These are phyloP conservation scores for Pleurozium schreberi DNA, from an alignment of 225 moss, liverwort and hornwort genomes.

Conservation along the genomic window DNA sequence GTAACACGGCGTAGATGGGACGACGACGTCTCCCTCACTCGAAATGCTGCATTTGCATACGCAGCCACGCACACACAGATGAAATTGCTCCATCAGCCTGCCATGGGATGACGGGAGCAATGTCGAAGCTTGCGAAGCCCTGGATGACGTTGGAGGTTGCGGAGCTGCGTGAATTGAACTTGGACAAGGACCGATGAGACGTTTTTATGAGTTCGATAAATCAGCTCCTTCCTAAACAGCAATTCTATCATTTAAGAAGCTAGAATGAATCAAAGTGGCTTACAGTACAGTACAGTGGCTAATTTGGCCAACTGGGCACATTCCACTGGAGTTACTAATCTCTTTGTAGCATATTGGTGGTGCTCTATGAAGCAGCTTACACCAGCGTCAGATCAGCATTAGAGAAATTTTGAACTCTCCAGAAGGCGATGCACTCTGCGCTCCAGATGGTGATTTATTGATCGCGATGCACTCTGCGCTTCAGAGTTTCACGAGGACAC, in stretches of 20 bases:
- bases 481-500: background rate
- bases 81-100: background rate
- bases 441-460: background rate
- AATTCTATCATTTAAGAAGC: background rate
- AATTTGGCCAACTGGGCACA: background rate
- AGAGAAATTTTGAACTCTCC: no score
- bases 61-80: background rate
- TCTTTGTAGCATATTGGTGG: background rate
- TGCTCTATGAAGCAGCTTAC: background rate
- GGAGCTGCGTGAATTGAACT: background rate
- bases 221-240: background rate
- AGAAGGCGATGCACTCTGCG: no score
- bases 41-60: slow-evolving; percentile 4
- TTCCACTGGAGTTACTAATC: background rate
- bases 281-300: no score
- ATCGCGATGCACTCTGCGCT: background rate
- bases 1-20: slow-evolving; percentile 27
- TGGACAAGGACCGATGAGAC: background rate
- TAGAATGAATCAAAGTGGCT: no score
- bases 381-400: background rate
- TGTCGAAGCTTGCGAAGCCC: background rate
- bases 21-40: slow-evolving; percentile 4
- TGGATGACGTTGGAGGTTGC: background rate
- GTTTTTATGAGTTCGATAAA: background rate
- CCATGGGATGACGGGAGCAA: background rate